Evolutionary conservation across 108 stramenopile genomes (phyloP).

Genomic region (Stephanodiscus triporus): DNA sequence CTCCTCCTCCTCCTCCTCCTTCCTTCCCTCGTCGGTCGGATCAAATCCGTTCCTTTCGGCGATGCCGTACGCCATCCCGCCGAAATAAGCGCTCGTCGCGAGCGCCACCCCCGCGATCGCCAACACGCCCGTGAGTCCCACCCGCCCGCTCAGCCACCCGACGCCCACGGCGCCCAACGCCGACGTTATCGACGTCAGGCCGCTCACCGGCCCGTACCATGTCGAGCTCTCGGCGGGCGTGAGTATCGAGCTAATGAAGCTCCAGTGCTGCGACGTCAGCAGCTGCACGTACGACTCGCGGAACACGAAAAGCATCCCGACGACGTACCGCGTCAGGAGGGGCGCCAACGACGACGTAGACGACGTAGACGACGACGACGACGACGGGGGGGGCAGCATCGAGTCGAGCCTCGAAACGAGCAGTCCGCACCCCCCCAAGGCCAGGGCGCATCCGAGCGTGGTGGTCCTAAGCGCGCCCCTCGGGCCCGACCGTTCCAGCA

Average conservation of each 20-base stretch:
- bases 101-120: constrained; percentile 36
- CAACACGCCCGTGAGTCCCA: constrained; percentile 44
- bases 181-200: constrained; percentile 48
- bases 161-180: constrained; percentile 47
- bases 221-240: constrained; percentile 46
- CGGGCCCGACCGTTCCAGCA: constrained; percentile 28
- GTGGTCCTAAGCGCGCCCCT: constrained; percentile 25
- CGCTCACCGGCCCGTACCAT: constrained; percentile 58
- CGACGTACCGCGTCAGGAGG: constrained; percentile 29
- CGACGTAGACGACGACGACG: constrained; percentile 1
- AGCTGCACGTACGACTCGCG: constrained; percentile 58
- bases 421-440: constrained; percentile 21
- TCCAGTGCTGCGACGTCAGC: constrained; percentile 54
- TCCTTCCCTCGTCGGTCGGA: constrained; percentile 59
- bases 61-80: constrained; percentile 44
- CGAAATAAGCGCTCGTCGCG: constrained; percentile 34
- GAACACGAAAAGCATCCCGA: constrained; percentile 47
- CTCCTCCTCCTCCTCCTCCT: neutral
- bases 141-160: constrained; percentile 22
- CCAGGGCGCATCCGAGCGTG: constrained; percentile 30
- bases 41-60: constrained; percentile 60
- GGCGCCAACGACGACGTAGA: constrained; percentile 31
- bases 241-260: constrained; percentile 44
- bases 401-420: constrained; percentile 24
- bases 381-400: neutral